Conservation (phyloP, 352 stramenopile species). For the Sclerospora graminicola region DNA sequence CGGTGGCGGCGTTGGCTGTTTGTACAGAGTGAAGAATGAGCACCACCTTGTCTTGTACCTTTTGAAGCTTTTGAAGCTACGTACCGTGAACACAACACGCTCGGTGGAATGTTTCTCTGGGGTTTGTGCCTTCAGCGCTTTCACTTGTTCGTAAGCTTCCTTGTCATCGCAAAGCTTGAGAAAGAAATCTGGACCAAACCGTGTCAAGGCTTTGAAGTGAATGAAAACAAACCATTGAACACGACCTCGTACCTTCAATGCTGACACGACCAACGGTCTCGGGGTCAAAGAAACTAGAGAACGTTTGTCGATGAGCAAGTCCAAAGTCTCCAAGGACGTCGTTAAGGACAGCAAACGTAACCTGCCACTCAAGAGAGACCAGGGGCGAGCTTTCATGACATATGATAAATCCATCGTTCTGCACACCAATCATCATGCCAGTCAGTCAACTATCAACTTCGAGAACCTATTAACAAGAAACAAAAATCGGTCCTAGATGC, state of each 20-base stretch:
- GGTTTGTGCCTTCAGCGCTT: background rate
- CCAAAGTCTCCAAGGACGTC: constrained; percentile 66
- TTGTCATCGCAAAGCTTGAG: constrained; percentile 55
- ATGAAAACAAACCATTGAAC: too few species aligned
- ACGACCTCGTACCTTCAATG: constrained; percentile 50
- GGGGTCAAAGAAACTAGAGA: constrained; percentile 42
- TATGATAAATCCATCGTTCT: too few species aligned
- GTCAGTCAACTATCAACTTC: too few species aligned
- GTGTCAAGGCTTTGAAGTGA: too few species aligned
- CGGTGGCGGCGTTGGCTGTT: constrained; percentile 12
- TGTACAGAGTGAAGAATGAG: background rate
- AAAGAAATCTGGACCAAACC: too few species aligned
- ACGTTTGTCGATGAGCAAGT: constrained; percentile 31
- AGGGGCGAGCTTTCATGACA: too few species aligned
- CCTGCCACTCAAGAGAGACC: constrained; percentile 13
- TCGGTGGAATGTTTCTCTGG: too few species aligned
- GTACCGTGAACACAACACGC: constrained; percentile 19
- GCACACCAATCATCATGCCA: too few species aligned
- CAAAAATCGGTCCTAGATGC: too few species aligned
- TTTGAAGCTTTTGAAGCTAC: too few species aligned
- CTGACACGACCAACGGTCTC: constrained; percentile 41
- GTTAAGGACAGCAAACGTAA: constrained; percentile 55
- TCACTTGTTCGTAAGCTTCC: constrained; percentile 36
- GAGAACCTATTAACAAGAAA: too few species aligned
- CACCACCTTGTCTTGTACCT: too few species aligned